Base-by-base conservation (phyloP, 2,329 filamentous ascomycete species). In the Trichoderma sp. region DNA sequence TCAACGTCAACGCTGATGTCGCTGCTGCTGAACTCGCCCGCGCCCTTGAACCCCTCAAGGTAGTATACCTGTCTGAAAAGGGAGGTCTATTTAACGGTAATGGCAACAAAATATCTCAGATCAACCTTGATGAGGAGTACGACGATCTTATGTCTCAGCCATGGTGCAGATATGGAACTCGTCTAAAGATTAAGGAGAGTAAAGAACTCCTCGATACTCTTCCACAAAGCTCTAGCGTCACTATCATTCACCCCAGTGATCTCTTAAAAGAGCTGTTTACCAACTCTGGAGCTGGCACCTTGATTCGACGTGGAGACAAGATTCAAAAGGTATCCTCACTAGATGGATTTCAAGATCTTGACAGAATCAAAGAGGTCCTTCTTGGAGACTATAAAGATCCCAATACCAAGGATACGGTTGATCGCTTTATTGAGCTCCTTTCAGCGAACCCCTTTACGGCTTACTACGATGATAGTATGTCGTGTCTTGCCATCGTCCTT, bases 1-100 rank as follows among this genome's bases (percentile, higher is more conserved):
- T 58, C 3, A 58, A 58, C 27, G 56, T 58, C 19, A 58, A 58
- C 27, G 56, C 56, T 40, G 56, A 58, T 58, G 56, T 58, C 27
- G 56, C 56, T 33, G 56, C 56, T 58, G 56, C 56, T 58, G 56
- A 58, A 58, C 56, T 58, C 27, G 56, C 56, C n/a, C 56, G 56
- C 16, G n/a, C 56, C n/a, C 56, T 58, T 24, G 24, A 58, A 31
- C 56, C 56, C 56, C 56, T 58, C 33, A 58, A 58, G 27, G 56
- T 58, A 35, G 56, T 58, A 7, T 58, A 58, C 16, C 56, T 58
- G 21, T 24, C 56, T 19, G 56, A 58, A 40, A 58, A 58, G 35
- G 56, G 56, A 16, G 56, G 56, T 11, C n/a, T 58, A 21, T 58
- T 58, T 19, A 19, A 58, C 40, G 56, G 56, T 7, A 37, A 40